A percentile compares a stretch with the other conserved stretches of the same genome.
Conservation (phyloP, 2,329 filamentous ascomycete genomes). For the Camillea tinctor region DNA sequence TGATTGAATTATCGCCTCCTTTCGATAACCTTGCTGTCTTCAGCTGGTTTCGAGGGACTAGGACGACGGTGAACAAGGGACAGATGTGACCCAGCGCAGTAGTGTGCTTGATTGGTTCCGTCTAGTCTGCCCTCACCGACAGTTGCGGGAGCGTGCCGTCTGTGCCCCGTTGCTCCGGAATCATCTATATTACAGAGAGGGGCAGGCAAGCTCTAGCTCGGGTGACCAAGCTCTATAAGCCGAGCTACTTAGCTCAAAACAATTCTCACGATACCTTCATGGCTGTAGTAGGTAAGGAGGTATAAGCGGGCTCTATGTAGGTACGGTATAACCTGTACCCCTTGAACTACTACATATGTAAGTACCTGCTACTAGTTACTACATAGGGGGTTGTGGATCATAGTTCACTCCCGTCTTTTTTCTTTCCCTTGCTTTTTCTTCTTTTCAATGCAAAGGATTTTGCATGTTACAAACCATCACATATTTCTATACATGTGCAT, state of each 20-base stretch:
- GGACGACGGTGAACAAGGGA: neutral
- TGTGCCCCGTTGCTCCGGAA: neutral
- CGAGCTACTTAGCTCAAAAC: neutral
- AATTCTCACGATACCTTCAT: neutral
- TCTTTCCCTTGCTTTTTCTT: neutral
- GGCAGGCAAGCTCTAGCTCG: neutral
- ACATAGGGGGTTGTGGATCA: neutral
- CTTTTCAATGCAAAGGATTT: neutral
- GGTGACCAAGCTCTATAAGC: neutral
- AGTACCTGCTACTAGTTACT: neutral
- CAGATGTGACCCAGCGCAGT: neutral
- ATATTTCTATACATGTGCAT: neutral
- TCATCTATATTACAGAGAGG: neutral
- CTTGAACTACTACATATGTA: neutral
- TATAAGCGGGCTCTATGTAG: neutral
- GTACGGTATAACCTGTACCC: neutral
- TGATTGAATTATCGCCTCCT: neutral
- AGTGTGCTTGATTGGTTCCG: neutral
- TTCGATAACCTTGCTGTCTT: neutral
- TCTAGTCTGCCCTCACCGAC: neutral
- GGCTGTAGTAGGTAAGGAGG: neutral
- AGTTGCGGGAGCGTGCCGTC: neutral
- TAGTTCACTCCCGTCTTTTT: neutral
- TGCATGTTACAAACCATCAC: neutral
- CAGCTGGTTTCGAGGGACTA: neutral